Evolutionary conservation across 176 grass and related monocot species (phyloP), one percentile per base, ranked within the genome.

Genomic region (Calamus simplicifolius): DNA sequence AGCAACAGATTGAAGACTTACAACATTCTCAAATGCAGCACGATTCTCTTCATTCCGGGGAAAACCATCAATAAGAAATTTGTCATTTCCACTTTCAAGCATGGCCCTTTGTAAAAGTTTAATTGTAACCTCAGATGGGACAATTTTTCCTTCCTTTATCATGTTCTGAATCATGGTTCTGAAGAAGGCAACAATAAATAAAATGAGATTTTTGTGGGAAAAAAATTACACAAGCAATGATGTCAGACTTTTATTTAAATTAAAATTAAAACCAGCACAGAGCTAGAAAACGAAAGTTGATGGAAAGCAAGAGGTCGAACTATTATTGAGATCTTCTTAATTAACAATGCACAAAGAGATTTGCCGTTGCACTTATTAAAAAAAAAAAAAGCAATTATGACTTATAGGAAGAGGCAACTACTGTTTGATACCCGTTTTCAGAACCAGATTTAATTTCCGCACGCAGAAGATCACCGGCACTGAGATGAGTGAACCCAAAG

Each of bases 131-230:
- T 72, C 57, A 61, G 69, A 25, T 8, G 69, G 58, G 8, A 72
- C 69, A n/a, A 72, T 60, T 61, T 72, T 61, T 1, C 69, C 69
- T 72, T 72, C 58, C 50, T 43, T 72, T 18, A 61, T 72, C 49
- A 72, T 52, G n/a, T 72, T 51, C 10, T 29, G 18, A n/a, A 72
- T 72, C 69, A 72, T 72, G 25, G 58, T 72, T 8, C 58, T 62
- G 69, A 14, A 25, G 13, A 50, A 72, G 18, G 16, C 28, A 10
- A 17, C 58, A 29, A 60, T 5, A 27, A 29, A 60, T 16, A n/a
- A 10, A 35, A 4, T n/a, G 27, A 29, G 25, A 28, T 60, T 3
- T 43, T 43, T 43, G 35, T 13, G 19, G 51, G 58, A 70, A 18
- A 81, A 79, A 69, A 14, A 19, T 43, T 23, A 23, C 35, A 7